A percentile compares a stretch with the other conserved stretches of the same genome.
Conservation (phyloP, 2,329 filamentous ascomycete genomes). For the Emmonsia crescens region DNA sequence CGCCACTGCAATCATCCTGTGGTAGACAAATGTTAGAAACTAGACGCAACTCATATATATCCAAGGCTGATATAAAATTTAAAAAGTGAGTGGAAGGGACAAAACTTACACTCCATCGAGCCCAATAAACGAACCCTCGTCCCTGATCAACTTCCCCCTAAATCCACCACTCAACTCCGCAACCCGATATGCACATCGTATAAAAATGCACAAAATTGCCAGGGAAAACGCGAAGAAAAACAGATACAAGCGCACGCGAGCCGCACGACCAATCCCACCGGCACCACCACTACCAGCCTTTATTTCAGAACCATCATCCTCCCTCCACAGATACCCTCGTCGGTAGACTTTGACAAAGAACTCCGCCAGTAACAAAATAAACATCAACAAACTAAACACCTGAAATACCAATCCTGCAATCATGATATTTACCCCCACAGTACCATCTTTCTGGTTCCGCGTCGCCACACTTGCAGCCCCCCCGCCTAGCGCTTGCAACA, state of each 20-base stretch:
- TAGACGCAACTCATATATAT: not conserved
- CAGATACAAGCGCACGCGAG: conserved; percentile 37
- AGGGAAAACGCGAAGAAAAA: conserved; percentile 47
- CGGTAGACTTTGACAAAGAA: conserved; percentile 15
- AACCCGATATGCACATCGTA: conserved; percentile 54
- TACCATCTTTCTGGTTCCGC: conserved; percentile 9
- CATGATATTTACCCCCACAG: conserved; percentile 29
- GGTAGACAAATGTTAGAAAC: not conserved
- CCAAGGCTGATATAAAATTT: not conserved
- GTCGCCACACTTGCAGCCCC: conserved; percentile 21
- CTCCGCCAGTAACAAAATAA: conserved; percentile 21
- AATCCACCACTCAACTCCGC: conserved; percentile 57
- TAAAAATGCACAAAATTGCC: conserved; percentile 53
- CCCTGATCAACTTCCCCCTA: conserved; percentile 45
- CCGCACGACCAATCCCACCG: not conserved
- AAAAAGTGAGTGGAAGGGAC: not conserved
- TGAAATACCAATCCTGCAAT: conserved; percentile 34
- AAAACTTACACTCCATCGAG: conserved; percentile 39
- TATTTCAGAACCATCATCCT: not conserved
- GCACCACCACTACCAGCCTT: not conserved
- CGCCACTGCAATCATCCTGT: conserved; percentile 1
- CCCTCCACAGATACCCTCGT: not conserved
- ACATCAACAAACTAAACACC: conserved; percentile 29
- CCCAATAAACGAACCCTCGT: conserved; percentile 46
- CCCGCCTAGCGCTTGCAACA: conserved; percentile 35